Base-by-base conservation (phyloP, 352 stramenopile species). In the Globisporangium perplexum region DNA sequence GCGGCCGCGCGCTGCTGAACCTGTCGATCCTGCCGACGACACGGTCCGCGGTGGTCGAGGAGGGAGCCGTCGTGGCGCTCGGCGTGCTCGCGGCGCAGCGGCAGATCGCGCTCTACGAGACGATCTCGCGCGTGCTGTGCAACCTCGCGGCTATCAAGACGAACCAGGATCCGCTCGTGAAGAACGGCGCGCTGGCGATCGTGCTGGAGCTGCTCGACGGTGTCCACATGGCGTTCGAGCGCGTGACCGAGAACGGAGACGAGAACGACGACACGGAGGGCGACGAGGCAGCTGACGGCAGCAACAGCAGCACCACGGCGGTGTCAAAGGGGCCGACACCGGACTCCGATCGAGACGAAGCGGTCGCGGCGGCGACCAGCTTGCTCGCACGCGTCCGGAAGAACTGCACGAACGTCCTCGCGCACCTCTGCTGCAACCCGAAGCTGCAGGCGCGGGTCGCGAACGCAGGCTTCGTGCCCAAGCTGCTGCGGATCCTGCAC, bases 1-100 rank as follows among this genome's bases (percentile, higher is more conserved):
- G 74, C 55, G 74, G 74, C 35, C 77, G 83, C 46, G 80, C 74
- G 30, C 51, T 93, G 17, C 55, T 93, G 2, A 93, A 92, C 43
- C 64, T 93, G 23, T 93, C 83, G 17, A 88, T 93, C 35, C 49
- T 90, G 18, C 78, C 79, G 4, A 89, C 81, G 22, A 92, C 83
- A 10, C 80, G 83, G 22, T 68, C 73, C 1, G 68, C 71, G 20
- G 72, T 92, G 57, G 71, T 93, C 24, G 83, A 93, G 53, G 83
- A 92, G 54, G 83, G 83, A 36, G 79, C 67, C 4, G 62, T 93
- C 39, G 46, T 60, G 8, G 81, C 74, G 33, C 57, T 93, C 2
- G 67, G 72, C 47, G 71, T 87, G 15, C 52, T 93, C 17, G 39
- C 59, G 1, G 51, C 57, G 3, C 62, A 69, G 14, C 69, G 63